Evolutionary conservation across 495 filamentous ascomycete genomes (phyloP).

Genomic region (Neurospora hispaniola): DNA sequence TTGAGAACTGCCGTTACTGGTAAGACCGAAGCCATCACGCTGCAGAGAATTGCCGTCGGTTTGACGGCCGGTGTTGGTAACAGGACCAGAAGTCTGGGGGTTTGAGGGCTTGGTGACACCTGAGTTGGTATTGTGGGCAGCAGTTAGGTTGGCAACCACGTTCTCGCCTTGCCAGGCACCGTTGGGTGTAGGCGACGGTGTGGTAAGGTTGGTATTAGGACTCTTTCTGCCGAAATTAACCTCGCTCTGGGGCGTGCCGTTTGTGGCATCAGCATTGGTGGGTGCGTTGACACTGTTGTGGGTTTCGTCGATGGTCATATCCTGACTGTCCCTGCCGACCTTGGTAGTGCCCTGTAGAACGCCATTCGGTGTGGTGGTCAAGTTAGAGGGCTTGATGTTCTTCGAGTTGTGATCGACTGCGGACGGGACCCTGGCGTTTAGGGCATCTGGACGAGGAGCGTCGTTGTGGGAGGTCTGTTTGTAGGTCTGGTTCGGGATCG

Average conservation of each 20-base stretch:
- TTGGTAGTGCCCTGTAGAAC: neutral
- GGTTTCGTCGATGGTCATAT: neutral
- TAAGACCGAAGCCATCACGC: neutral
- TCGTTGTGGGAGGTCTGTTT: neutral
- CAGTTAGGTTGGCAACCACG: neutral
- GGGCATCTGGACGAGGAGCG: neutral
- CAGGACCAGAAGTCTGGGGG: neutral
- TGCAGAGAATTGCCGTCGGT: neutral
- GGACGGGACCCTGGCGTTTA: neutral
- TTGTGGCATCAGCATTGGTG: neutral
- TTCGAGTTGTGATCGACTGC: neutral
- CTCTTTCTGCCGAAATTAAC: neutral
- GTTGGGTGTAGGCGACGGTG: neutral
- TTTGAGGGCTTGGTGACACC: neutral
- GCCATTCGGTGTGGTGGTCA: neutral
- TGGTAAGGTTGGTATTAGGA: neutral
- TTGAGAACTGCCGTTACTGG: neutral
- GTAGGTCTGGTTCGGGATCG: neutral
- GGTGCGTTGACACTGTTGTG: neutral
- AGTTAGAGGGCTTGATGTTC: neutral
- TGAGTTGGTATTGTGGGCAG: neutral
- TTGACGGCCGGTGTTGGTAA: neutral
- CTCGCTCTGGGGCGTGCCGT: neutral
- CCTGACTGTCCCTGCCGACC: neutral
- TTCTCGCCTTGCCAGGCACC: neutral